Percentiles rank a stretch among this genome's conserved stretches.
Conservation (phyloP, 305 asterid genomes). For the Andrographis paniculata region DNA sequence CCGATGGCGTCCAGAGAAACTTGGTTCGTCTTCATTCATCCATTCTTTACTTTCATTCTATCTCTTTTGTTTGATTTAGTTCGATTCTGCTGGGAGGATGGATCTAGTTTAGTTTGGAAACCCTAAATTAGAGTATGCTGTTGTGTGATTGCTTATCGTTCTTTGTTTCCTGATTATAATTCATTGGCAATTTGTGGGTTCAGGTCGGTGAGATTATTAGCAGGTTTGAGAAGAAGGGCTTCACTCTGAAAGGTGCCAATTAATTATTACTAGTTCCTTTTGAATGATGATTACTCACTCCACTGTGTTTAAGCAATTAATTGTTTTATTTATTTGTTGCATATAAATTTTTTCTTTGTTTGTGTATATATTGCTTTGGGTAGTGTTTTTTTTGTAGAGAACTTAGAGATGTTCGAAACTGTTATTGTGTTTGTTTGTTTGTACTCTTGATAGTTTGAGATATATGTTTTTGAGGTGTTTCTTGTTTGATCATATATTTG, state of each 20-base stretch:
- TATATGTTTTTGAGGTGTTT: too few relatives aligned
- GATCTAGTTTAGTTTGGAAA: constrained; percentile 11
- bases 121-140: background rate
- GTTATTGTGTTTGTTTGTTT: too few relatives aligned
- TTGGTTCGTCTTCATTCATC: constrained; percentile 29
- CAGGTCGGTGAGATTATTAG: constrained; percentile 79
- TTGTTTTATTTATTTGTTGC: too few relatives aligned
- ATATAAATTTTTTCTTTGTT: too few relatives aligned
- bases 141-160: background rate
- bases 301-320: background rate
- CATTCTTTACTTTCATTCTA: background rate
- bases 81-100: background rate
- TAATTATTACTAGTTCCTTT: background rate
- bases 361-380: too few relatives aligned
- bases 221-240: constrained; percentile 83
- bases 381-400: too few relatives aligned
- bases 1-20: constrained; percentile 91
- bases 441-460: too few relatives aligned
- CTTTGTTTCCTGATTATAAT: background rate
- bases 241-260: constrained; percentile 58
- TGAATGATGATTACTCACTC: background rate
- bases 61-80: too few relatives aligned
- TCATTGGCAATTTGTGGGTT: constrained; percentile 6
- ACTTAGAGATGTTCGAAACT: too few relatives aligned
- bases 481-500: too few relatives aligned